phyloP scores from a whole-genome alignment of 148 eudicot genomes.

The Gaultheria prostrata region DNA sequence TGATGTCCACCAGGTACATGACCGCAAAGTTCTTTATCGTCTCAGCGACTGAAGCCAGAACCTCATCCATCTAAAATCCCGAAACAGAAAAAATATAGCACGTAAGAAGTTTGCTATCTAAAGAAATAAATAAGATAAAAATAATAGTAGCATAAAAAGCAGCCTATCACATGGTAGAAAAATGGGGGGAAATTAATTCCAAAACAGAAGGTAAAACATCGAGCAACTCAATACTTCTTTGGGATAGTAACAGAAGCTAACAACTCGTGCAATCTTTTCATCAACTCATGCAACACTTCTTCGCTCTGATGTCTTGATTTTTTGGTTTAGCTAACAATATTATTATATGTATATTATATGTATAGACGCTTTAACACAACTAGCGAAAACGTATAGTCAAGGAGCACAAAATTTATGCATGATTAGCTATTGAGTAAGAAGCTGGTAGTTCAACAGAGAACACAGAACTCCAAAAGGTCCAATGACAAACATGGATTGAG shows the following conservation, averaged over 20 bases:
- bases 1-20: constrained; percentile 45
- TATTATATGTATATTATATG: too few species aligned
- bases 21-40: constrained; percentile 51
- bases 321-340: too few species aligned
- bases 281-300: too few species aligned
- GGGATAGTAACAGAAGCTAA: neutral
- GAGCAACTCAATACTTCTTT: neutral
- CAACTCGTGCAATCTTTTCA: neutral
- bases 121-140: neutral
- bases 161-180: neutral
- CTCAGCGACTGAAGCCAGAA: constrained; percentile 50
- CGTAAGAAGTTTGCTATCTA: neutral
- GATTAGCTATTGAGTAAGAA: too few species aligned
- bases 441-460: too few species aligned
- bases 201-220: neutral
- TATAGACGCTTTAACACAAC: too few species aligned
- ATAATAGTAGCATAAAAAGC: neutral
- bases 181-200: neutral
- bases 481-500: too few species aligned
- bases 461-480: too few species aligned
- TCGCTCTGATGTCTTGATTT: too few species aligned
- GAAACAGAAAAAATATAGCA: neutral
- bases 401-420: too few species aligned
- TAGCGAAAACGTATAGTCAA: too few species aligned
- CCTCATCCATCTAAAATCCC: constrained; percentile 45